phyloP scores from a whole-genome alignment of 2,329 filamentous ascomycete species.

The Scedosporium apiospermum region DNA sequence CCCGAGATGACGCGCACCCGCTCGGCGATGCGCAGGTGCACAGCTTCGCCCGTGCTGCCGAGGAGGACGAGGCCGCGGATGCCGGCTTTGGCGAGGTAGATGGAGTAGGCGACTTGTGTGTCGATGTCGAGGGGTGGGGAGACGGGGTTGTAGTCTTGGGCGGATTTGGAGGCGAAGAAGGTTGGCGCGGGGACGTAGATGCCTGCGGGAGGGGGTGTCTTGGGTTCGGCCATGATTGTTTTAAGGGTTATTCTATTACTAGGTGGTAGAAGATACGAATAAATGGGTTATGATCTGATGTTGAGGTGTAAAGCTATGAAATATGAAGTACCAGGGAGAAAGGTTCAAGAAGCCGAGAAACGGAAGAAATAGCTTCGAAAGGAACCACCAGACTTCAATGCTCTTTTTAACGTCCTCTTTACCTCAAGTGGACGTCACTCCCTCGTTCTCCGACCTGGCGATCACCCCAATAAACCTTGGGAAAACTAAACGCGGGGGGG shows the following conservation, averaged over 20 bases:
- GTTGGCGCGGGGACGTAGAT: constrained; percentile 54
- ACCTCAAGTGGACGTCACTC: no score
- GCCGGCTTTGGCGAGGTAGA: constrained; percentile 51
- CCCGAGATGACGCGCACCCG: constrained; percentile 44
- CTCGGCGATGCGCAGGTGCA: constrained; percentile 51
- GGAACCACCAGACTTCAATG: no score
- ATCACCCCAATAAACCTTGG: no score
- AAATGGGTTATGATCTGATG: no score
- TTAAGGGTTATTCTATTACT: no score
- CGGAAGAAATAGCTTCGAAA: no score
- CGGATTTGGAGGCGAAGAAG: constrained; percentile 43
- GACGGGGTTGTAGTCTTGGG: constrained; percentile 30
- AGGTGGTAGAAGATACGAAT: no score
- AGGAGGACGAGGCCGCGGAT: constrained; percentile 53
- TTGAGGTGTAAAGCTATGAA: no score
- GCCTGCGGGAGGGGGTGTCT: constrained; percentile 36
- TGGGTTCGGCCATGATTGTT: constrained; percentile 13
- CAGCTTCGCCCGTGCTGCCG: constrained; percentile 55
- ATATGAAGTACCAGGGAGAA: no score
- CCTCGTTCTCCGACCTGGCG: no score
- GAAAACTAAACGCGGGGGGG: background rate
- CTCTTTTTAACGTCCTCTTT: no score
- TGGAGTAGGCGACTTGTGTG: constrained; percentile 46
- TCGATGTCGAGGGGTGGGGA: constrained; percentile 46
- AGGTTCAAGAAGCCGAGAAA: no score